phyloP scores from a whole-genome alignment of 805 yeast species.

The Cyberlindnera lachancei region DNA sequence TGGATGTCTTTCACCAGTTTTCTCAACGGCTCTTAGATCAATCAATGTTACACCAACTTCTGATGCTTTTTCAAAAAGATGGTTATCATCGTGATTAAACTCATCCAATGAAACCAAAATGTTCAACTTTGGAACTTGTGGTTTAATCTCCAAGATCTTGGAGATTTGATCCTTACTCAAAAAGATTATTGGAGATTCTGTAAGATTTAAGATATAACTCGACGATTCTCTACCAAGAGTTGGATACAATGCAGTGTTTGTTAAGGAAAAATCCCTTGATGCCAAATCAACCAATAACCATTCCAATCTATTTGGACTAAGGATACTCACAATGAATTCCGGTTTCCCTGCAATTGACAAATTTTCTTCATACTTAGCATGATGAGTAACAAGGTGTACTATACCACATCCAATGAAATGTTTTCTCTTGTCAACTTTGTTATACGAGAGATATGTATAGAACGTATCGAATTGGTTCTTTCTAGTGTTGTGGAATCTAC shows the following conservation, averaged over 20 bases:
- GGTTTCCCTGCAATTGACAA: conserved; percentile 12
- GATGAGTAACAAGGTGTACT: conserved; percentile 20
- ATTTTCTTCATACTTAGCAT: conserved; percentile 7
- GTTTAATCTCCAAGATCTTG: conserved; percentile 36
- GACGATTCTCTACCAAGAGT: conserved; percentile 52
- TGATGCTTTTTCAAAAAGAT: conserved; percentile 25
- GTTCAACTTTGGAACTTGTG: conserved; percentile 31
- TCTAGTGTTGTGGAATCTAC: conserved; percentile 16
- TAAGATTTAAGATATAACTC: conserved; percentile 48
- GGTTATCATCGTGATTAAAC: conserved; percentile 29
- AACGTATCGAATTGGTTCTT: conserved; percentile 16
- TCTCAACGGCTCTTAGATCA: conserved; percentile 35
- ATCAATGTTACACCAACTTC: conserved; percentile 29
- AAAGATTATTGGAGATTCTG: conserved; percentile 55
- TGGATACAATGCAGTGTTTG: conserved; percentile 45
- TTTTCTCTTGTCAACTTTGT: conserved; percentile 26
- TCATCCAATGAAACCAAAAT: conserved; percentile 51
- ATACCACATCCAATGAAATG: conserved; percentile 34
- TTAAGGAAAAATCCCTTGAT: conserved; percentile 43
- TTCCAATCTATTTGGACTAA: conserved; percentile 49
- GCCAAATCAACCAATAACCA: conserved; percentile 67
- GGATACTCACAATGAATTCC: conserved; percentile 44
- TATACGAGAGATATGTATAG: conserved; percentile 22
- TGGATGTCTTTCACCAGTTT: conserved; percentile 37
- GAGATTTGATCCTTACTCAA: conserved; percentile 42